Conservation (phyloP, 345 rosid species). For the Hibiscus syriacus region DNA sequence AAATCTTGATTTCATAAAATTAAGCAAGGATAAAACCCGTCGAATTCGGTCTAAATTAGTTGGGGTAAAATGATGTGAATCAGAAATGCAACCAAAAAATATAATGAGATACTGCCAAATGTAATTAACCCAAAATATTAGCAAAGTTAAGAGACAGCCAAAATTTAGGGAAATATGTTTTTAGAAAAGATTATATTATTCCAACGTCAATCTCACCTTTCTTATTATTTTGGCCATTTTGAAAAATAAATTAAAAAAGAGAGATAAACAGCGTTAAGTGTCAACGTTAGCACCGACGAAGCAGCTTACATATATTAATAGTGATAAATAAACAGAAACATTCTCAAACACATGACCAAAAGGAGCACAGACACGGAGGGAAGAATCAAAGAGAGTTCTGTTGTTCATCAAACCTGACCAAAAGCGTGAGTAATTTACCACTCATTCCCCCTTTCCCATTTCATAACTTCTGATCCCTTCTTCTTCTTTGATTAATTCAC, state of each 20-base stretch:
- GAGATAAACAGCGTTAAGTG: slow-evolving; percentile 29
- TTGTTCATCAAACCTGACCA: slow-evolving; percentile 29
- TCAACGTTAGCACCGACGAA: slow-evolving; percentile 66
- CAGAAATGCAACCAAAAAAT: too few species aligned
- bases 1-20: too few species aligned
- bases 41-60: too few species aligned
- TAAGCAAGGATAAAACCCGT: too few species aligned
- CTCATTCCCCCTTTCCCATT: slow-evolving; percentile 7
- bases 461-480: slow-evolving; percentile 8
- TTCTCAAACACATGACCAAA: slow-evolving; percentile 15
- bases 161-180: neutral
- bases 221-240: neutral
- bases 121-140: too few species aligned
- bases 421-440: slow-evolving; percentile 35
- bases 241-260: neutral
- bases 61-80: too few species aligned
- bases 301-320: slow-evolving; percentile 6
- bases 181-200: neutral
- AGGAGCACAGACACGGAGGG: slow-evolving; percentile 10
- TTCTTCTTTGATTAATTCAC: neutral
- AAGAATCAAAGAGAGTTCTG: slow-evolving; percentile 6
- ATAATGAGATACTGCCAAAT: too few species aligned
- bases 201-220: neutral
- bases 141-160: neutral
- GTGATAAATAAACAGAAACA: slow-evolving; percentile 18